These are phyloP conservation scores for Daldinia bambusicola DNA, from an alignment of 495 filamentous ascomycete species.

Conservation along the genomic window DNA sequence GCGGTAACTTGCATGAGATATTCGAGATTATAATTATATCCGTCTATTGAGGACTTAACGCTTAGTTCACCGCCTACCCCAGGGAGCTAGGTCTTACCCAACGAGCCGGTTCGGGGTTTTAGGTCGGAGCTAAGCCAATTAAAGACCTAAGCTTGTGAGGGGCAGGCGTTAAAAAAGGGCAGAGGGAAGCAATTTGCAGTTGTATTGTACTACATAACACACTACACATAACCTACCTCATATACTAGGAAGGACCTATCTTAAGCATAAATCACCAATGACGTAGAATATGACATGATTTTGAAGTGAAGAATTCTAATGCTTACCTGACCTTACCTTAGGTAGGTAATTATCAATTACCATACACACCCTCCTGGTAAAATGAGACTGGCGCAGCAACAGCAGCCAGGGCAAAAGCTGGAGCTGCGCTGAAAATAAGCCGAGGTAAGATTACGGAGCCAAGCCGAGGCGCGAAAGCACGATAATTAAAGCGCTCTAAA, in stretches of 20 bases:
- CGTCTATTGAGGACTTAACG: background rate
- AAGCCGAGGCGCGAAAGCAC: background rate
- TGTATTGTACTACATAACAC: too few species aligned
- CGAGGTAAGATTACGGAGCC: background rate
- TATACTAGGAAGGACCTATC: background rate
- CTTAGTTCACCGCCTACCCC: slow-evolving; percentile 30
- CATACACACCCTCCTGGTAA: background rate
- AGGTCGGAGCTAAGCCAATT: slow-evolving; percentile 21
- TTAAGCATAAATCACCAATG: background rate
- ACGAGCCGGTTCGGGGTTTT: slow-evolving; percentile 23
- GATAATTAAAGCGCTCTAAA: background rate
- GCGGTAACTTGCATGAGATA: background rate
- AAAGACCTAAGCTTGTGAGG: background rate
- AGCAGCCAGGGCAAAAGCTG: background rate
- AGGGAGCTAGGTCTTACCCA: slow-evolving; percentile 21
- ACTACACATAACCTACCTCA: background rate
- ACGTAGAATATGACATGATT: too few species aligned
- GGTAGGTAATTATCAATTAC: too few species aligned
- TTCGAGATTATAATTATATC: background rate
- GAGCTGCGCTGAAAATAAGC: background rate
- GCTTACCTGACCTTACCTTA: too few species aligned
- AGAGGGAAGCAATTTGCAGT: too few species aligned
- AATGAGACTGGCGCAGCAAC: background rate
- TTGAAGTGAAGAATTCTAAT: too few species aligned
- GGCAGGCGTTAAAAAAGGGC: background rate